These are phyloP conservation scores for sunflower (Helianthus annuus) DNA, from an alignment of 129 eudicot genomes.

Conservation along the genomic window HanXRQr2.0-SUNRISE NC_035434.2:142730193-142730692, in stretches of 20 bases:
- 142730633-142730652: background rate
- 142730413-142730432: constrained; percentile 48
- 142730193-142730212: background rate
- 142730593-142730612: background rate
- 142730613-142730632: background rate
- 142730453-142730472: constrained; percentile 15
- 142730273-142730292: constrained; percentile 47
- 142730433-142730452: constrained; percentile 17
- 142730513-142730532: background rate
- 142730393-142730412: constrained; percentile 68
- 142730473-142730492: constrained; percentile 46
- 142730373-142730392: constrained; percentile 72
- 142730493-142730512: background rate
- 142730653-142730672: background rate
- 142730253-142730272: background rate
- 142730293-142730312: constrained; percentile 70
- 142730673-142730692: background rate
- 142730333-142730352: constrained; percentile 93
- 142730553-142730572: background rate
- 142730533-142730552: background rate
- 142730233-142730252: background rate
- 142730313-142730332: constrained; percentile 93
- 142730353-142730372: constrained; percentile 91
- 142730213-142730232: background rate
- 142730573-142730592: background rate